Conservation (phyloP, 2,329 filamentous ascomycete genomes). For the Colletotrichum falcatum region DNA sequence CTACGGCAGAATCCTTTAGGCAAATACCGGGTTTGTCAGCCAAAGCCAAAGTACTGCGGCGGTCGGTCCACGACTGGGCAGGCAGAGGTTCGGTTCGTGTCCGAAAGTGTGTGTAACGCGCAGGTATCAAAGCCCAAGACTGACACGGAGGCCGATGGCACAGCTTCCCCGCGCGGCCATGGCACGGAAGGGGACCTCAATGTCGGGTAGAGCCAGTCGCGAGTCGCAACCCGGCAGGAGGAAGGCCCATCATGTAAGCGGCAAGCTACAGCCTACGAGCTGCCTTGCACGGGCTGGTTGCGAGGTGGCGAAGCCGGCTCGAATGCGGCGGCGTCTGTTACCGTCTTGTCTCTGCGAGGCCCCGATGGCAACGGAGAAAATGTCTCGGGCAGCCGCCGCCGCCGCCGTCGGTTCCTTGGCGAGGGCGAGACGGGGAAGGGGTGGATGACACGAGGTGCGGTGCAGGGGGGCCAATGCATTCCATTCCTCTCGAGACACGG, state of each 20-base stretch:
- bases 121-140: not conserved
- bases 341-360: not conserved
- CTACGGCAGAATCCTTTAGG: not conserved
- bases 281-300: conserved; percentile 1
- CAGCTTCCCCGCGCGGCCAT: not conserved
- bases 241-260: not conserved
- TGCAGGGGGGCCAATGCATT: conserved; percentile 12
- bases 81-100: not conserved
- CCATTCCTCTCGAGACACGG: conserved; percentile 20
- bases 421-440: not conserved
- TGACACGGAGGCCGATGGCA: not conserved
- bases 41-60: not conserved
- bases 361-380: not conserved
- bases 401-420: not conserved
- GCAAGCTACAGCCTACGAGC: not conserved
- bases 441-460: not conserved
- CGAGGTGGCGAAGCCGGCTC: not conserved
- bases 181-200: conserved; percentile 9
- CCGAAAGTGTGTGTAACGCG: conserved; percentile 3
- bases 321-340: not conserved
- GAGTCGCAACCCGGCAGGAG: not conserved
- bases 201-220: conserved; percentile 8
- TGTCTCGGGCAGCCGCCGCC: not conserved
- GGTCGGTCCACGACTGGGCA: not conserved
- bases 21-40: not conserved